These are phyloP conservation scores for Sphaerulina vaccinii DNA, from an alignment of 2,329 filamentous ascomycete species.

Conservation along the genomic window DNA sequence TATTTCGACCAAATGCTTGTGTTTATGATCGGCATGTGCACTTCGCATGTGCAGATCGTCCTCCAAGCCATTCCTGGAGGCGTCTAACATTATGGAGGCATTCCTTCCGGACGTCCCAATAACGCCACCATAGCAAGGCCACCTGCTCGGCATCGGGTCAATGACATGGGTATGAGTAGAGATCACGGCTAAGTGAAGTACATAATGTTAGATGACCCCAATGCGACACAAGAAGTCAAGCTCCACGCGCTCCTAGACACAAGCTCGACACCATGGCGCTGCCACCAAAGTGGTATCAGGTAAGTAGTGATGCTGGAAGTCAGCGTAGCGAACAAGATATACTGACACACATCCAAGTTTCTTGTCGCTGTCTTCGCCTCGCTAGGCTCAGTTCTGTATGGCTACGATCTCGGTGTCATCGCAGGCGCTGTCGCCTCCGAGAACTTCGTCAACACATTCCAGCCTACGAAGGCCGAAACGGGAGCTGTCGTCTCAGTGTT, in stretches of 20 bases:
- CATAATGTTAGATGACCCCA: not conserved
- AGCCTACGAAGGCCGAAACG: constrained; percentile 40
- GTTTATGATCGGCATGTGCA: not conserved
- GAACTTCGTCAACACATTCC: constrained; percentile 45
- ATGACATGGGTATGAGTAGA: not conserved
- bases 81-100: constrained; percentile 9
- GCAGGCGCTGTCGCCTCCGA: constrained; percentile 53
- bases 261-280: constrained; percentile 48
- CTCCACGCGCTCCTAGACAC: not conserved
- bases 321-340: not conserved
- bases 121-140: constrained; percentile 6
- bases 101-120: constrained; percentile 11
- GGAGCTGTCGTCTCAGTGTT: constrained; percentile 76
- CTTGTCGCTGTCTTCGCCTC: constrained; percentile 60
- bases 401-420: constrained; percentile 59
- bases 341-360: constrained; percentile 43
- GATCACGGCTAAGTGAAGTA: not conserved
- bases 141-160: constrained; percentile 6
- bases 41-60: not conserved
- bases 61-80: not conserved
- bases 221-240: not conserved
- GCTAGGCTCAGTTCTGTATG: constrained; percentile 58
- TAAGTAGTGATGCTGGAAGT: constrained; percentile 5
- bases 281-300: constrained; percentile 58
- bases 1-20: not conserved